Conservation (phyloP, 2,329 filamentous ascomycete genomes). For the Colletotrichum agaves region DNA sequence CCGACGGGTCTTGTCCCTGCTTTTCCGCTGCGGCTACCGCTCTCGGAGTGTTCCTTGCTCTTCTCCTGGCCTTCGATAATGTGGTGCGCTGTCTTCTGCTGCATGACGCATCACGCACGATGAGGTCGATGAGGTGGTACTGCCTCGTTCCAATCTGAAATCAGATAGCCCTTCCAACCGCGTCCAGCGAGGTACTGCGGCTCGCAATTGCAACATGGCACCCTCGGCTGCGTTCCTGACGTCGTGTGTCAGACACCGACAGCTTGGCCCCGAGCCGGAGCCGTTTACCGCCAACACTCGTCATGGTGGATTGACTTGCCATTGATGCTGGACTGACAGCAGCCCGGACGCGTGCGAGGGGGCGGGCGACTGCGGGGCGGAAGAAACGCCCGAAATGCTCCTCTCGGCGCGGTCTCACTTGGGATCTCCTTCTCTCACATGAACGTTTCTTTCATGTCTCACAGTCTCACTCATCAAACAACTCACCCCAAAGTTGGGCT, state of each 20-base stretch:
- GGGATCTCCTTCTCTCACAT: background rate
- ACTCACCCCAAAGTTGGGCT: background rate
- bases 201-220: conserved; percentile 26
- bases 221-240: conserved; percentile 27
- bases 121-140: conserved; percentile 38
- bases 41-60: background rate
- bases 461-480: conserved; percentile 14
- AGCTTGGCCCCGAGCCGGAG: conserved; percentile 23
- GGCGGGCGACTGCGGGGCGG: conserved; percentile 5
- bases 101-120: conserved; percentile 33
- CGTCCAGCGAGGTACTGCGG: background rate
- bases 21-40: background rate
- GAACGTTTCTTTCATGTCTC: background rate
- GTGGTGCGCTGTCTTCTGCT: conserved; percentile 1
- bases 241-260: conserved; percentile 20
- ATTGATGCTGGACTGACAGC: background rate
- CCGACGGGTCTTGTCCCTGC: background rate
- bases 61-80: background rate
- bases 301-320: conserved; percentile 18
- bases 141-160: conserved; percentile 24
- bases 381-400: background rate
- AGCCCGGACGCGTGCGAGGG: background rate
- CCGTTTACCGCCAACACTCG: conserved; percentile 21
- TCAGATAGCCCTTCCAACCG: conserved; percentile 4
- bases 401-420: conserved; percentile 2